Evolutionary conservation across 139 green algal genomes (phyloP).

Genomic region (Nannochloris sp.): DNA sequence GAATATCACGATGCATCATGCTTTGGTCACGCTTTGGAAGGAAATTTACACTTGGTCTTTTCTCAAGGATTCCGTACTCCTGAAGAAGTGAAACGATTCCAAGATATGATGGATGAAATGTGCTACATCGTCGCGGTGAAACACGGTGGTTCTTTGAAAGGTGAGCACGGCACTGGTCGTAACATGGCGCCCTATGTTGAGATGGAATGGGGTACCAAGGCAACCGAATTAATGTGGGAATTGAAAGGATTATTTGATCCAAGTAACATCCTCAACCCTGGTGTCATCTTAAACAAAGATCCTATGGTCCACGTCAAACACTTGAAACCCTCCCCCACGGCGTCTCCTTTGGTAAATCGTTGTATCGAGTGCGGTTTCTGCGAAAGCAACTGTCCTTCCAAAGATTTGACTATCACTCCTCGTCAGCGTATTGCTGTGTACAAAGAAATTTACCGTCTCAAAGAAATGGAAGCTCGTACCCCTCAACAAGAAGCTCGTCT

Average conservation of each 20-base stretch:
- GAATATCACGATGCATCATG: conserved; percentile 89
- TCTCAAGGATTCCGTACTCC: conserved; percentile 82
- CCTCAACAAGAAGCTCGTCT: conserved; percentile 54
- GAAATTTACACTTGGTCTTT: conserved; percentile 97
- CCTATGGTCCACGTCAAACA: conserved; percentile 78
- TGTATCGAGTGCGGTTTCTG: conserved; percentile 99
- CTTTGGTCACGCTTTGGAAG: conserved; percentile 96
- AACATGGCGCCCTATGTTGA: conserved; percentile 96
- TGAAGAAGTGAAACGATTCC: conserved; percentile 90
- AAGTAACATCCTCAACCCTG: conserved; percentile 84
- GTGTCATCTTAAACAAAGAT: conserved; percentile 73
- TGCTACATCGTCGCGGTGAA: conserved; percentile 94
- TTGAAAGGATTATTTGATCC: conserved; percentile 96
- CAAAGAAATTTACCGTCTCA: conserved; percentile 82
- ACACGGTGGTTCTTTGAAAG: conserved; percentile 89
- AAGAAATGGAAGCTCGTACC: conserved; percentile 25
- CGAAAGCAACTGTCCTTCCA: conserved; percentile 92
- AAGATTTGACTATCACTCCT: conserved; percentile 88
- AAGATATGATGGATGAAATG: conserved; percentile 96
- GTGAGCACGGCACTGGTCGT: conserved; percentile 87
- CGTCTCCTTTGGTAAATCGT: conserved; percentile 67
- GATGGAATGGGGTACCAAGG: conserved; percentile 94
- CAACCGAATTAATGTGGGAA: conserved; percentile 96
- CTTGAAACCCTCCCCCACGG: conserved; percentile 81
- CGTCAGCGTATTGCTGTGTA: conserved; percentile 89